Conservation (phyloP, 108 stramenopile genomes). For the Cyclotella distinguenda region DNA sequence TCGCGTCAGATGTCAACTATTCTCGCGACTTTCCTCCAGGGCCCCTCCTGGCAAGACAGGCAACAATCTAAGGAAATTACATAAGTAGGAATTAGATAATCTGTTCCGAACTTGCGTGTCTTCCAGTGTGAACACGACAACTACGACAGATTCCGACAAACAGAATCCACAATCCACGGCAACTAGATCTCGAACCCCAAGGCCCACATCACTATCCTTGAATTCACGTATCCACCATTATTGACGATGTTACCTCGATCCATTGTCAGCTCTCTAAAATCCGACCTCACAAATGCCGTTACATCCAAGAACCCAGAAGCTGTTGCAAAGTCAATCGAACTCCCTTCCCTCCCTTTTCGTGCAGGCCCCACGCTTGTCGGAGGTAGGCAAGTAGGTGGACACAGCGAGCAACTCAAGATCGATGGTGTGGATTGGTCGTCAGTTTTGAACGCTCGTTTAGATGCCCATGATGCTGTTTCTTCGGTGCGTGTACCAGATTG, state of each 20-base stretch:
- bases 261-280: constrained; percentile 30
- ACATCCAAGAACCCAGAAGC: constrained; percentile 42
- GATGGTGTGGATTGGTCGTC: constrained; percentile 63
- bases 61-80: too few relatives aligned
- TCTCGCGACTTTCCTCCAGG: too few relatives aligned
- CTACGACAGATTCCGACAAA: too few relatives aligned
- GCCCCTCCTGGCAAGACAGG: too few relatives aligned
- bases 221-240: too few relatives aligned
- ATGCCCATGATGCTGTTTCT: constrained; percentile 58
- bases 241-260: constrained; percentile 27
- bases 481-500: constrained; percentile 43
- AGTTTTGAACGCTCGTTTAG: constrained; percentile 57
- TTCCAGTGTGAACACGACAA: too few relatives aligned
- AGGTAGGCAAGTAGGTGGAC: neutral
- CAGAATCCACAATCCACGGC: too few relatives aligned
- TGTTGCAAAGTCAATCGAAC: constrained; percentile 39
- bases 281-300: constrained; percentile 38
- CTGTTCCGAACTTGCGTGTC: too few relatives aligned
- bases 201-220: too few relatives aligned
- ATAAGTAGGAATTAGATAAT: too few relatives aligned
- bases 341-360: constrained; percentile 30
- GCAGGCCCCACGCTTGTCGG: neutral
- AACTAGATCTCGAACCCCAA: too few relatives aligned
- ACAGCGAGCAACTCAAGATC: constrained; percentile 49
- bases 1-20: too few relatives aligned